A percentile compares a stretch with the other conserved stretches of the same genome.
These are phyloP conservation scores for Yamadazyma atlantica DNA, from an alignment of 1,139 yeast species.

Conservation along the genomic window DNA sequence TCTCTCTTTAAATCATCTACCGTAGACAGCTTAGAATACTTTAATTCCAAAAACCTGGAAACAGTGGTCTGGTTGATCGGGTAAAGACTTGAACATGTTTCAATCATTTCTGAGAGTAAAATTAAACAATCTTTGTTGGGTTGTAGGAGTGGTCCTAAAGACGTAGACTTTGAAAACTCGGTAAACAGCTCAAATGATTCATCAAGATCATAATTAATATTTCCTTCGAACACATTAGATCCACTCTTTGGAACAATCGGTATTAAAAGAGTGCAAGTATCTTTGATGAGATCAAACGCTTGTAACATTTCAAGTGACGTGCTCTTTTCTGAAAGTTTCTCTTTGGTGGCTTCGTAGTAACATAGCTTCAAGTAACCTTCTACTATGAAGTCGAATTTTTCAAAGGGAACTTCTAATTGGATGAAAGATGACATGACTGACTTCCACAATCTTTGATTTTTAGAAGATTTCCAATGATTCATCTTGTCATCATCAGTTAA, in stretches of 20 bases:
- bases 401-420: slow-evolving; percentile 12
- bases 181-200: slow-evolving; percentile 7
- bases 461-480: slow-evolving; percentile 16
- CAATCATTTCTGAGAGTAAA: slow-evolving; percentile 26
- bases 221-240: slow-evolving; percentile 1
- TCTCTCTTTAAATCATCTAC: slow-evolving; percentile 25
- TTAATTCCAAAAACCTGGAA: slow-evolving; percentile 31
- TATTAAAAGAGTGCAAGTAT: slow-evolving; percentile 19
- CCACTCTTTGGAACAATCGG: slow-evolving; percentile 11
- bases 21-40: slow-evolving; percentile 20
- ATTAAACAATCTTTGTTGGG: slow-evolving; percentile 24
- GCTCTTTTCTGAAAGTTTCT: slow-evolving; percentile 11
- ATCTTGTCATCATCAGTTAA: slow-evolving; percentile 16
- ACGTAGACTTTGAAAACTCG: slow-evolving; percentile 9
- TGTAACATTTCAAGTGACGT: slow-evolving; percentile 30
- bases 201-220: slow-evolving; percentile 7
- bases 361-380: slow-evolving; percentile 25
- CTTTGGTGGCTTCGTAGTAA: slow-evolving; percentile 24
- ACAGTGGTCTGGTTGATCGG: slow-evolving; percentile 44
- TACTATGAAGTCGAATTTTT: slow-evolving; percentile 17
- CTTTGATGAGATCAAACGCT: slow-evolving; percentile 30
- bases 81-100: slow-evolving; percentile 41
- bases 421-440: slow-evolving; percentile 20
- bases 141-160: slow-evolving; percentile 16
- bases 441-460: slow-evolving; percentile 23